phyloP scores from a whole-genome alignment of 345 rosid species.

The Eucalyptus cloeziana region DNA sequence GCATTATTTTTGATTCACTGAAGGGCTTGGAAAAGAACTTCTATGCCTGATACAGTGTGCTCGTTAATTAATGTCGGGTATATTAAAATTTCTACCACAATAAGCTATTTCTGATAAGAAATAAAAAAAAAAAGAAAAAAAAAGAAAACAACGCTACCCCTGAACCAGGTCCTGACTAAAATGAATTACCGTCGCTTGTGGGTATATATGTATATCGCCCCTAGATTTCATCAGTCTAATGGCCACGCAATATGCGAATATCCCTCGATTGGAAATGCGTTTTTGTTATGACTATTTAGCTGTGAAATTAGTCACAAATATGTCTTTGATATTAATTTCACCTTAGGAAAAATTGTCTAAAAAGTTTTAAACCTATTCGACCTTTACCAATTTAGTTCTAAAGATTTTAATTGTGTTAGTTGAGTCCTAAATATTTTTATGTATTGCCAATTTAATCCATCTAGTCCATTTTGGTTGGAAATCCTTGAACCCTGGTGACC shows the following conservation, averaged over 20 bases:
- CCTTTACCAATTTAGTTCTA: fast-evolving
- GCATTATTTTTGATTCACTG: neutral
- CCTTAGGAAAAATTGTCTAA: no score
- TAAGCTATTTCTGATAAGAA: neutral
- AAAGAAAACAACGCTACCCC: neutral
- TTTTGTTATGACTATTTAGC: neutral
- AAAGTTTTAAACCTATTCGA: fast-evolving
- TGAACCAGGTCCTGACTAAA: neutral
- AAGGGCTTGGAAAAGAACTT: neutral
- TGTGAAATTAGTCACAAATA: neutral
- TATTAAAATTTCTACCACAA: neutral
- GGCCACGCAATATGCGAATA: no score
- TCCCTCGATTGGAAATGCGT: no score
- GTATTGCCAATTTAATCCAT: no score
- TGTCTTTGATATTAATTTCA: neutral
- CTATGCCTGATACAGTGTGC: neutral
- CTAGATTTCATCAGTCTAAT: neutral
- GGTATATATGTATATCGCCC: neutral
- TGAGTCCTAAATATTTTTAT: no score
- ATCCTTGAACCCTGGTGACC: fast-evolving
- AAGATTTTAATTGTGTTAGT: no score
- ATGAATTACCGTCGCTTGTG: neutral
- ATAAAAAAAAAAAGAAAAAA: neutral
- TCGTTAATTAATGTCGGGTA: neutral
- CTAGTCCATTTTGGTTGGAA: no score